A percentile compares a stretch with the other conserved stretches of the same genome.
Conservation (phyloP, 495 filamentous ascomycete genomes). For the Aspergillus panamensis region DNA sequence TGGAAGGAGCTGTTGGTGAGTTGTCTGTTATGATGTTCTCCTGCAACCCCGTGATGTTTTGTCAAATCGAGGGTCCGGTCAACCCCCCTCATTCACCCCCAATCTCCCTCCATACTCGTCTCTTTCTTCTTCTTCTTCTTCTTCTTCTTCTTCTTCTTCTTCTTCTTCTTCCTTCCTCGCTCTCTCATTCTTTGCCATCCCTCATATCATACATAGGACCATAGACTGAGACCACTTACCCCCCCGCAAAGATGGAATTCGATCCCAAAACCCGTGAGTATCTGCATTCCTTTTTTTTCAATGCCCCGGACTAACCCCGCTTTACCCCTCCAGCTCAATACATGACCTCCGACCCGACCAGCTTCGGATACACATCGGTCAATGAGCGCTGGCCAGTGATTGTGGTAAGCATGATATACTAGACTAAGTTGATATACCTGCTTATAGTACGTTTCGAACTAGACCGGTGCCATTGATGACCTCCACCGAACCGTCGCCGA, state of each 20-base stretch:
- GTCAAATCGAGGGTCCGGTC: conserved; percentile 13
- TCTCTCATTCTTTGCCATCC: not conserved
- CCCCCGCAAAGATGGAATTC: conserved; percentile 50
- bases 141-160: conserved; percentile 13
- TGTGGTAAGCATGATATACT: conserved; percentile 53
- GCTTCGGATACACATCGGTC: conserved; percentile 81
- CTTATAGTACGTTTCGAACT: not conserved
- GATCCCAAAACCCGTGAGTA: conserved; percentile 60
- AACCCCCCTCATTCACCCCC: conserved; percentile 8
- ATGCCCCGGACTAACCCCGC: conserved; percentile 19
- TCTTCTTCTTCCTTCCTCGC: conserved; percentile 13
- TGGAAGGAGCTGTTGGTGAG: not conserved
- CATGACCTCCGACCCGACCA: conserved; percentile 73
- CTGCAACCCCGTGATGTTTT: conserved; percentile 9
- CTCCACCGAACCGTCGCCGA: conserved; percentile 66
- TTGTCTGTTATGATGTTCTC: not conserved
- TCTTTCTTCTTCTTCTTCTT: conserved; percentile 2
- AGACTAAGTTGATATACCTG: not conserved
- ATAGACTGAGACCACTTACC: conserved; percentile 3
- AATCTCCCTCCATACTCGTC: no score
- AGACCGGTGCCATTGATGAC: conserved; percentile 96
- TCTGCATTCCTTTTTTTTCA: not conserved
- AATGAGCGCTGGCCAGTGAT: conserved; percentile 91
- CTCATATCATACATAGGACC: conserved; percentile 3
- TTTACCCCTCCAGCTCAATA: conserved; percentile 58